Base-by-base conservation (phyloP, 129 eudicot species). In the Mikania micrantha region DNA sequence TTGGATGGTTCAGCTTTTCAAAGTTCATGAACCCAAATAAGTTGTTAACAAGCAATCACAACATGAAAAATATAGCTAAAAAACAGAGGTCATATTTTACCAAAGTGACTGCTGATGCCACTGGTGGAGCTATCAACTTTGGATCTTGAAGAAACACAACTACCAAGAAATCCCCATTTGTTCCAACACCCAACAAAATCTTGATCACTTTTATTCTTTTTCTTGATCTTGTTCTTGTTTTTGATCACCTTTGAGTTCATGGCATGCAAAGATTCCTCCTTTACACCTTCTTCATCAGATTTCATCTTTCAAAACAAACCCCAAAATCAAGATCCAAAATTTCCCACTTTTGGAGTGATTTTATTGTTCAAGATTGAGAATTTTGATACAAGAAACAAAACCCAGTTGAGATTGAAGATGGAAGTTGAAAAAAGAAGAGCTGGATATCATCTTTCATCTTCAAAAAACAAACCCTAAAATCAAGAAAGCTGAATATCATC, bases 81-180 rank as follows among this genome's bases (percentile, higher is more conserved):
- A 17, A 16, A 76, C 32, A 60, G n/a, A 65, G 31, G 54, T 3
- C 48, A 67, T 48, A 28, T 1, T 63, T 82, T 93, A 93, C 99
- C 99, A 70, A 74, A 72, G 44, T 78, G 76, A 60, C 87, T 82
- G 72, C 86, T 86, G 75, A 82, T 86, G 78, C 96, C 88, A 85
- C 95, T 86, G 47, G 86, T 68, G 60, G 99, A 93, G 83, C 73
- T 88, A 83, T 93, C 99, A 67, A 93, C 99, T 77, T 93, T 93
- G 83, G 99, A 89, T 93, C 95, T 86, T 78, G 98, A 93, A 74
- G 90, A 72, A 72, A 88, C 79, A 82, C 99, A 93, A 74, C 95
- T 82, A 31, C 93, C 86, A 60, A 86, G 65, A 67, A 85, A 75
- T 77, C 95, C 79, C 84, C 88, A 79, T 64, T 80, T 85, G 66